phyloP scores from a whole-genome alignment of 208 protist species.

The Crithidia thermophila region DNA sequence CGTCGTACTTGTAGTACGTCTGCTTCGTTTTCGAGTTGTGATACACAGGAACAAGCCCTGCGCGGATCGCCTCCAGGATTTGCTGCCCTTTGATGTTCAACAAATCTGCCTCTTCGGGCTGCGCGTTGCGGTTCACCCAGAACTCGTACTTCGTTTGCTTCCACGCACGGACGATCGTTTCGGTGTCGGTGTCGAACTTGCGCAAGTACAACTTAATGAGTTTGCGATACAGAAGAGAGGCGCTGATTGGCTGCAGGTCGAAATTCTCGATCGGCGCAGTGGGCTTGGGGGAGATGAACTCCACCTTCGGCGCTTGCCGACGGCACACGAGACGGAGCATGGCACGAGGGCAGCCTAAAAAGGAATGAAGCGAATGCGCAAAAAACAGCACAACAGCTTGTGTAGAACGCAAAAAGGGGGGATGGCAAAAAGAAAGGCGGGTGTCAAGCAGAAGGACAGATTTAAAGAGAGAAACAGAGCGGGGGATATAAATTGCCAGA shows the following conservation, averaged over 20 bases:
- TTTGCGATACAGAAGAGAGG: conserved; percentile 71
- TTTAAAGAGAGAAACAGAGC: no score
- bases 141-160: conserved; percentile 92
- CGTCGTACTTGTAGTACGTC: conserved; percentile 81
- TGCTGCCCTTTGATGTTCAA: conserved; percentile 84
- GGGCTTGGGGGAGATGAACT: conserved; percentile 77
- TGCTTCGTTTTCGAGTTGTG: conserved; percentile 69
- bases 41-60: conserved; percentile 78
- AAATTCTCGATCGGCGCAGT: conserved; percentile 49
- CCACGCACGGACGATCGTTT: conserved; percentile 85
- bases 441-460: no score
- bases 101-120: conserved; percentile 50
- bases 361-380: background rate
- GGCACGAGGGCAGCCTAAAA: background rate
- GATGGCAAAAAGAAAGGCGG: background rate
- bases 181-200: conserved; percentile 88
- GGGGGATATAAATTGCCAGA: no score
- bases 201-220: conserved; percentile 84
- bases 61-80: conserved; percentile 74
- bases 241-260: conserved; percentile 58
- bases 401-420: background rate
- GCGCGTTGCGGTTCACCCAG: conserved; percentile 57
- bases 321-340: conserved; percentile 29
- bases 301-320: conserved; percentile 48
- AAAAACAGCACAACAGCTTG: conserved; percentile 17